phyloP scores from a whole-genome alignment of 1,139 yeast species.

The Debaryomyces fabryi region DNA sequence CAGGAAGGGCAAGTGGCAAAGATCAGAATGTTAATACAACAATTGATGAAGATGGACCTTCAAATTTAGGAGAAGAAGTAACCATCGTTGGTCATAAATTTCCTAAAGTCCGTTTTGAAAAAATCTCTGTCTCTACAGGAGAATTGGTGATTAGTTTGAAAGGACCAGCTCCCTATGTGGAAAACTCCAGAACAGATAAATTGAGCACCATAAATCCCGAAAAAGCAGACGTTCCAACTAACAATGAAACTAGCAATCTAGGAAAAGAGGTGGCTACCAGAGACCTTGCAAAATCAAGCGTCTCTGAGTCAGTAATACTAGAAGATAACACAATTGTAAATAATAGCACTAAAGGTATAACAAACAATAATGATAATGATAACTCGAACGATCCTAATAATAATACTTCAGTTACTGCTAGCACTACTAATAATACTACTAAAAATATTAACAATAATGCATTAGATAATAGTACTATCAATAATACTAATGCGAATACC shows the following conservation, averaged over 20 bases:
- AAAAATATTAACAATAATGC: slow-evolving; percentile 2
- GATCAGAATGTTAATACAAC: slow-evolving; percentile 18
- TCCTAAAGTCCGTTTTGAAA: slow-evolving; percentile 83
- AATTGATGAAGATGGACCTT: slow-evolving; percentile 49
- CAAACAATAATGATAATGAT: neutral
- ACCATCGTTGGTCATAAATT: slow-evolving; percentile 88
- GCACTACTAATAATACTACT: neutral
- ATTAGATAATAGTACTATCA: slow-evolving; percentile 7
- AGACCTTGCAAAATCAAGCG: slow-evolving; percentile 2
- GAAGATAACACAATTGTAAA: neutral
- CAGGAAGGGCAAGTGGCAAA: slow-evolving; percentile 38
- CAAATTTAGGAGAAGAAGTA: slow-evolving; percentile 87
- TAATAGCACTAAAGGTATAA: neutral
- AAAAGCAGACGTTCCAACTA: neutral
- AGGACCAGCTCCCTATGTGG: slow-evolving; percentile 64
- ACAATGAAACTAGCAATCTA: neutral
- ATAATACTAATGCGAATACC: slow-evolving; percentile 1
- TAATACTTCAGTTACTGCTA: neutral
- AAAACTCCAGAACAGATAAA: neutral
- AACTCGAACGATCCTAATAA: neutral
- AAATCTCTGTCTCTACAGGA: slow-evolving; percentile 86
- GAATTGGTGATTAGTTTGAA: slow-evolving; percentile 70
- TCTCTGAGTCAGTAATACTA: neutral
- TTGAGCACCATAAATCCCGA: neutral
- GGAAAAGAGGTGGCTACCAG: neutral